phyloP scores from a whole-genome alignment of 345 rosid genomes.

The Syzygium aromaticum region DNA sequence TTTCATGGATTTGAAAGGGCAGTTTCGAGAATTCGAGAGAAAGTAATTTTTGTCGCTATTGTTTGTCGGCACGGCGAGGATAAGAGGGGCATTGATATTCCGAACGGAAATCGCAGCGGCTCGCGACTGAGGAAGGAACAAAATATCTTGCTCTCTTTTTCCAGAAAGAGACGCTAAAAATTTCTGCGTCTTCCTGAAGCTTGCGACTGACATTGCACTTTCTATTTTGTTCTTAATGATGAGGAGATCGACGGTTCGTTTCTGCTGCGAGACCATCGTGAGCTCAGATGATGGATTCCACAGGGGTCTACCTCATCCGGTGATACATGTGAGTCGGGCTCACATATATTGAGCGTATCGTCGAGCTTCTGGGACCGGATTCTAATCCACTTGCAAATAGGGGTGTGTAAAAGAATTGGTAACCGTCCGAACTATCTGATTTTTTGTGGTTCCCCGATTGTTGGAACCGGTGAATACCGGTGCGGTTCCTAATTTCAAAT shows the following conservation, averaged over 20 bases:
- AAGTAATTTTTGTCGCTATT: neutral
- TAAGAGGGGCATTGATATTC: neutral
- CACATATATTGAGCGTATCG: neutral
- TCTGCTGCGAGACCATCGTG: no score
- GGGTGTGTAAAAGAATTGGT: no score
- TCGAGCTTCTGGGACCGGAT: neutral
- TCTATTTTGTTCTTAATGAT: neutral
- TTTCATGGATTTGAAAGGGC: neutral
- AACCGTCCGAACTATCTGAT: no score
- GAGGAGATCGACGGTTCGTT: neutral
- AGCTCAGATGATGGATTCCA: no score
- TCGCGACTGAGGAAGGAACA: neutral
- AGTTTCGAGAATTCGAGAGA: neutral
- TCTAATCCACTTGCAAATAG: neutral
- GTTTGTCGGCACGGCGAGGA: neutral
- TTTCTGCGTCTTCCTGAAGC: neutral
- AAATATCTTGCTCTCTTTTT: neutral
- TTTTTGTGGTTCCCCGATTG: no score
- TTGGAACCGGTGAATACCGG: no score
- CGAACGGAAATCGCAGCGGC: neutral
- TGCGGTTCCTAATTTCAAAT: rapidly evolving
- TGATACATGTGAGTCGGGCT: neutral
- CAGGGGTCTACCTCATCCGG: neutral
- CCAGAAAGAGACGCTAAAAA: neutral
- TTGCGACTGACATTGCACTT: neutral